Base-by-base conservation (phyloP, 140 eudicot species). In the Bidens hawaiensis region DNA sequence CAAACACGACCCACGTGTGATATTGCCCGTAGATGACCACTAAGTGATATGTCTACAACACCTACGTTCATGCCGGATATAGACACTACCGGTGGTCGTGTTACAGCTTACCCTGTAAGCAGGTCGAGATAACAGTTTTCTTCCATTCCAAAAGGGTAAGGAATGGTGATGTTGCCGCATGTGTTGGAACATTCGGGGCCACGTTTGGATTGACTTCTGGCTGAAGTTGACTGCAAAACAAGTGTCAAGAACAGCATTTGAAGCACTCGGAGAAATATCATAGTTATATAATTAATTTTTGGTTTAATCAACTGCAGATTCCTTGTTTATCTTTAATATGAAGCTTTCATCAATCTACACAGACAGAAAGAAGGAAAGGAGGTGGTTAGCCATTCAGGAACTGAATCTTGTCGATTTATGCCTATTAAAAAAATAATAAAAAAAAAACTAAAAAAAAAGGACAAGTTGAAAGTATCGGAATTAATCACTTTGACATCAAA, bases 61-160 rank as follows among this genome's bases (percentile, higher is more conserved):
- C 16, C 6, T 19, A 72, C 71, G 13, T 24, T 72, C 60, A 58
- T 55, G 3, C 33, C 42, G 5, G 0, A 3, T 33, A 64, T 56
- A 6, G 28, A 22, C 9, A 58, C 55, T 64, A 26, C 61, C 31
- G 2, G 72, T n/a, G 58, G 36, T 46, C 10, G 24, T 15, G 36
- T 31, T 47, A 73, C 78, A 73, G 5, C 2, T 33, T 57, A 73
- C 62, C 52, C 3, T 42, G 60, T 54, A 65, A 22, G 67, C 19
- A 4, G n/a, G 18, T 50, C 52, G n/a, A 65, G 51, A 23, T 56
- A 73, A 22, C 78, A 73, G 18, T 50, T 50, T 25, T 64, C 43
- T 46, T 55, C 61, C 13, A 46, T 54, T 17, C 73, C 78, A 10
- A 65, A 73, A 24, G 78, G 78, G 34, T 41, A 73, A 5, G 41